A percentile compares a stretch with the other conserved stretches of the same genome.
phyloP scores from a whole-genome alignment of 257 asterid species.

The Haberlea rhodopensis region DNA sequence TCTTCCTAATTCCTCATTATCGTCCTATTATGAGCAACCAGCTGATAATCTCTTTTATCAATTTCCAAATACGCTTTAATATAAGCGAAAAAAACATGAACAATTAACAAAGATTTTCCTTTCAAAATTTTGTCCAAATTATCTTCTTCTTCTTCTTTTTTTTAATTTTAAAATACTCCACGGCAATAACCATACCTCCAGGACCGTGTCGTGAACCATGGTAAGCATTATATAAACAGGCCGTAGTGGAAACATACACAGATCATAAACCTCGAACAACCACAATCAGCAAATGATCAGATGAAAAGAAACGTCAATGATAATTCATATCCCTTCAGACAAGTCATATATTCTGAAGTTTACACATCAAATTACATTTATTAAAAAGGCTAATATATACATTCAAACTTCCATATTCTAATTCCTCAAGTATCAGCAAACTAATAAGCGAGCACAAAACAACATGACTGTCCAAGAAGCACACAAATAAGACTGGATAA shows the following conservation, averaged over 20 bases:
- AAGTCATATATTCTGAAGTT: background rate
- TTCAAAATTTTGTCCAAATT: too few relatives aligned
- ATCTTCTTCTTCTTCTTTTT: too few relatives aligned
- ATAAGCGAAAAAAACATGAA: background rate
- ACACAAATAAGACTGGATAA: conserved; percentile 1
- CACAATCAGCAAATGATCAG: background rate
- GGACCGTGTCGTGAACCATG: too few relatives aligned
- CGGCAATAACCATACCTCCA: too few relatives aligned
- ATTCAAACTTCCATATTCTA: background rate
- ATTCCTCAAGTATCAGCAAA: background rate
- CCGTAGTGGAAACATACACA: background rate
- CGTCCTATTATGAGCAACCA: background rate
- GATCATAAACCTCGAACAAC: background rate
- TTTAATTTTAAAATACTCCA: too few relatives aligned
- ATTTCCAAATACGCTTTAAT: background rate
- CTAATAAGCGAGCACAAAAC: background rate
- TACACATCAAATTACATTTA: background rate
- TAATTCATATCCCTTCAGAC: background rate
- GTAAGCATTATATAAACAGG: background rate
- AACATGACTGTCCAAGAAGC: background rate
- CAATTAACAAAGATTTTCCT: too few relatives aligned
- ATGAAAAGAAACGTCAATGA: background rate
- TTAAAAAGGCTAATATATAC: background rate
- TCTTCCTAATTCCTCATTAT: background rate
- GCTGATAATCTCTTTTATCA: background rate